A percentile compares a stretch with the other conserved stretches of the same genome.
These are phyloP conservation scores for Pseudomonodictys pantanalensis DNA, from an alignment of 495 filamentous ascomycete genomes.

Conservation along the genomic window DNA sequence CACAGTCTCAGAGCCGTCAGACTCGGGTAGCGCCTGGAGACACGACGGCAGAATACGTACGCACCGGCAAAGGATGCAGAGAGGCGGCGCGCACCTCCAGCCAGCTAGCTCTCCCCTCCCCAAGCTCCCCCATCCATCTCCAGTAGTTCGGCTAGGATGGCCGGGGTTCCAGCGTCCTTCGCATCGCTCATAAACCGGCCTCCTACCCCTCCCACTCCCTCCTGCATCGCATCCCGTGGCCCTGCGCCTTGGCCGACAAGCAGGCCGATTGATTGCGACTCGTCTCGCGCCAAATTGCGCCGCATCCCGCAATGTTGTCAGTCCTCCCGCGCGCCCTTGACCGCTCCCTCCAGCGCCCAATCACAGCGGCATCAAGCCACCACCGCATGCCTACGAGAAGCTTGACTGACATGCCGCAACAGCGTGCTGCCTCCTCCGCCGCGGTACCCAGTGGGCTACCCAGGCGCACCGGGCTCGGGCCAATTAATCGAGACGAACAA, in stretches of 20 bases:
- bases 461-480: slow-evolving; percentile 63
- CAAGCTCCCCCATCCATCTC: slow-evolving; percentile 13
- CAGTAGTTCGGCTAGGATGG: slow-evolving; percentile 4
- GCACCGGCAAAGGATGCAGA: too few relatives aligned
- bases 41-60: too few relatives aligned
- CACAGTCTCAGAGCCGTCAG: too few relatives aligned
- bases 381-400: slow-evolving; percentile 11
- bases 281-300: slow-evolving; percentile 20
- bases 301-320: slow-evolving; percentile 33
- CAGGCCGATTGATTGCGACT: slow-evolving; percentile 14
- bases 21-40: too few relatives aligned
- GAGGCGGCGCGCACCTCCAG: background rate
- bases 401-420: slow-evolving; percentile 16
- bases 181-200: background rate
- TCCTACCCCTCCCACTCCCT: background rate
- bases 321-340: slow-evolving; percentile 12
- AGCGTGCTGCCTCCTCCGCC: slow-evolving; percentile 84
- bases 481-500: slow-evolving; percentile 92
- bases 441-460: slow-evolving; percentile 68
- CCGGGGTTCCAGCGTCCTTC: slow-evolving; percentile 11
- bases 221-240: background rate
- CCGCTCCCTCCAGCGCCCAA: slow-evolving; percentile 5
- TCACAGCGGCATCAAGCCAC: slow-evolving; percentile 11
- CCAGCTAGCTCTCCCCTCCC: too few relatives aligned
- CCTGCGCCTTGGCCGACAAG: slow-evolving; percentile 11